Evolutionary conservation across 345 rosid species (phyloP), one percentile per base, ranked within the genome.

Genomic region (Populus alba): DNA sequence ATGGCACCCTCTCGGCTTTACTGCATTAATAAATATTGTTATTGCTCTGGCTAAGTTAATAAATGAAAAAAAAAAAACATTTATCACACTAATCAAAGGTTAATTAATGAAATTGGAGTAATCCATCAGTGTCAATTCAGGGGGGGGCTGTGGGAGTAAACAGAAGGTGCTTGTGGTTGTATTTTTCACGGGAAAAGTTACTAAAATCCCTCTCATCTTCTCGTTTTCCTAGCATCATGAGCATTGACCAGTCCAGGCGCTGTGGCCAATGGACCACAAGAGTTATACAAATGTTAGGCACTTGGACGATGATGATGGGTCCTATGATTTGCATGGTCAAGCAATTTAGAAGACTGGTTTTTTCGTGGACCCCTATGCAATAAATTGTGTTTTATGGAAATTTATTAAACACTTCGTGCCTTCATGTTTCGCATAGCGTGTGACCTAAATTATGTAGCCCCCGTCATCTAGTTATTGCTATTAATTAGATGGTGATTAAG

Each of bases 101-200:
- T 53, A 18, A 53, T 7, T 22, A 20, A 23, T 51, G 59, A 20
- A 20, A 4, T 6, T 7, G 2, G 18, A 51, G 22, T 2, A 53
- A 17, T 53, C 59, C 59, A 22, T 53, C 23, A 0, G 3, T 53
- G n/a, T 18, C 37, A 39, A 8, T 39, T 39, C 1, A 18, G 23
- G n/a, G 59, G 59, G 59, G 8, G 7, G 0, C 6, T 4, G 37
- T 4, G 37, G 37, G 37, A 33, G 41, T 10, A 20, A 70, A 78
- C 12, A 55, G 23, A 74, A 31, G 11, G 20, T 29, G 70, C 25
- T 66, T 12, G 51, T 68, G 86, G 77, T 71, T 76, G 61, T 80
- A 37, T 70, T 81, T 81, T 81, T 68, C 73, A 43, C 22, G 67
- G 79, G 59, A 81, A 81, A 74, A 29, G 22, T 70, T 4, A 66